Evolutionary conservation across 352 stramenopile genomes (phyloP), one percentile per base, ranked within the genome.

Genomic region (Phytophthora litchii): DNA sequence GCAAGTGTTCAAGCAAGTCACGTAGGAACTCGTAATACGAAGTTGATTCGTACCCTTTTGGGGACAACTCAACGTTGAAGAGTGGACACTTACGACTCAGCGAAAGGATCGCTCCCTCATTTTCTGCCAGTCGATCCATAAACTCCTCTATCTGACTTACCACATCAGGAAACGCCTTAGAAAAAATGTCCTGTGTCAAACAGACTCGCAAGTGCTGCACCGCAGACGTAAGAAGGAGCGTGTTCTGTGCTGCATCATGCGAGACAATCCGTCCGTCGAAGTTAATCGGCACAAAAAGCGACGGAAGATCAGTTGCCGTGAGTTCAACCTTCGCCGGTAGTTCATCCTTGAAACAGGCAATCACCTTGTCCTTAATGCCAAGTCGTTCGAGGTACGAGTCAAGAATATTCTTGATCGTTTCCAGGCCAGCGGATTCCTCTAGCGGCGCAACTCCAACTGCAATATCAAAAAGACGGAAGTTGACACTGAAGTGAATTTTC

Each of bases 401-500:
- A 8, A 92, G 31, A 13, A 81, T 71, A 2, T 44, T 42, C n/a
- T 79, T 78, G 19, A 91, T 43, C 1, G 76, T 74, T 11, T 81
- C 64, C 3, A 89, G 10, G 21, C 61, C 72, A 8, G 69, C 40
- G 12, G 63, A 43, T 13, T 80, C 70, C 21, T 84, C 76, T 3
- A 86, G 59, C 3, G 75, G 54, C 14, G 74, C 76, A 53, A 71
- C 86, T 3, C 77, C 83, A 3, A 92, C 64, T 7, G 76, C 82
- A 47, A 89, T 72, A 23, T 86, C 70, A 56, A 90, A 88, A 0
- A 72, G 50, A 29, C 79, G 78, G 35, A 91, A 93, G 62, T 86
- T 89, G 43, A 91, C 69, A 42, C 82, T 92, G 36, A 91, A 93
- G 54, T 93, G 82, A 13, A 86, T 70, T 45, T 84, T 89, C 17